A percentile compares a stretch with the other conserved stretches of the same genome.
These are phyloP conservation scores for Shiraia sp. DNA, from an alignment of 2,329 filamentous ascomycete species.

Conservation along the genomic window DNA sequence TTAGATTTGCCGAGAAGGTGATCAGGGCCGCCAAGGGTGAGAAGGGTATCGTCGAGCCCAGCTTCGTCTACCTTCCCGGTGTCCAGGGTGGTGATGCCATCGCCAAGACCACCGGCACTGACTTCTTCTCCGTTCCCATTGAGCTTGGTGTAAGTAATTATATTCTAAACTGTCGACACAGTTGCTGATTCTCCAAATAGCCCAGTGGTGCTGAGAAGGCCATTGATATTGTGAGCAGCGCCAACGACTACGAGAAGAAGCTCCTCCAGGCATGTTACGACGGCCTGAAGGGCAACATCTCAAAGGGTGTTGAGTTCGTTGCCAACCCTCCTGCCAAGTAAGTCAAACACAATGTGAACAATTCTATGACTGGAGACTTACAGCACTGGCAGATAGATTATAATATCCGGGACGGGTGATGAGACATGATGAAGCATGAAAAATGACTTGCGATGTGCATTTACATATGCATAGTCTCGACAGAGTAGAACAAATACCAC, in stretches of 20 bases:
- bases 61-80: constrained; percentile 92
- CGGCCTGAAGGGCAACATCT: constrained; percentile 89
- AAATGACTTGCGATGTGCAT: constrained; percentile 12
- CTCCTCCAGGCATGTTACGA: constrained; percentile 75
- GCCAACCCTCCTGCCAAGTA: constrained; percentile 70
- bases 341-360: constrained; percentile 14
- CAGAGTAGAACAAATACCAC: constrained; percentile 4
- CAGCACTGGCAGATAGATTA: constrained; percentile 19
- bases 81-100: constrained; percentile 86
- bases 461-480: constrained; percentile 6
- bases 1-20: constrained; percentile 89
- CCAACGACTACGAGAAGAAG: constrained; percentile 86
- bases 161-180: background rate
- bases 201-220: constrained; percentile 84
- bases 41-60: constrained; percentile 91
- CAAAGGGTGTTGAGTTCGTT: constrained; percentile 89
- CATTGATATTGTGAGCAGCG: constrained; percentile 73
- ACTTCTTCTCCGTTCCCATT: constrained; percentile 96
- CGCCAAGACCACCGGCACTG: constrained; percentile 76
- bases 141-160: constrained; percentile 81
- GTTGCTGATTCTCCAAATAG: constrained; percentile 50
- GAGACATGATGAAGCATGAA: constrained; percentile 15
- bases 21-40: constrained; percentile 86
- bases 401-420: constrained; percentile 15
- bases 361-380: constrained; percentile 5